A percentile compares a stretch with the other conserved stretches of the same genome.
These are phyloP conservation scores for Penicillium sp. DNA, from an alignment of 2,329 filamentous ascomycete species.

Conservation along the genomic window DNA sequence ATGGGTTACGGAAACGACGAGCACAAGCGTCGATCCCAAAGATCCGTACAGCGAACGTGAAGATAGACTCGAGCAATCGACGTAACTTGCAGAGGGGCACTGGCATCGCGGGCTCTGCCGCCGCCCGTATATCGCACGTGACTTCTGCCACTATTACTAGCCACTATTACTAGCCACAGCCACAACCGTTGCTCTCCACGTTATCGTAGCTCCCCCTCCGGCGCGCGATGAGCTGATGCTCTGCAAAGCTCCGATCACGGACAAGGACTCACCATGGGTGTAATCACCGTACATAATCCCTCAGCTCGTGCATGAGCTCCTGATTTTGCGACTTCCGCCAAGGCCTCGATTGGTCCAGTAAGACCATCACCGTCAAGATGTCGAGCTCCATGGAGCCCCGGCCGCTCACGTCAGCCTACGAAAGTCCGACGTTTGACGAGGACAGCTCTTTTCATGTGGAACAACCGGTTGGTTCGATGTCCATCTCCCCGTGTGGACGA, in stretches of 20 bases:
- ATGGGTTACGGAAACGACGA: background rate
- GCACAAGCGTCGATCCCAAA: background rate
- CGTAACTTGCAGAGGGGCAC: conserved; percentile 29
- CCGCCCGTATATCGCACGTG: conserved; percentile 18
- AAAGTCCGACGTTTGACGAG: conserved; percentile 81
- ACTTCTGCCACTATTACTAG: too few species aligned
- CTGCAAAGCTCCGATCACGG: background rate
- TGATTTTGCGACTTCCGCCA: conserved; percentile 2
- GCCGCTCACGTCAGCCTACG: conserved; percentile 57
- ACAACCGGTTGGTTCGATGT: conserved; percentile 75
- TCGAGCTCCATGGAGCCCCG: conserved; percentile 35
- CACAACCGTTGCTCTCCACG: conserved; percentile 19
- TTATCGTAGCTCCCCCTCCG: conserved; percentile 17
- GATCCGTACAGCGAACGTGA: background rate
- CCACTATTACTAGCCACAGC: conserved; percentile 9
- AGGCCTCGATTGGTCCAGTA: conserved; percentile 9
- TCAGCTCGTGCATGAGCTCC: background rate
- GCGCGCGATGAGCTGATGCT: conserved; percentile 7
- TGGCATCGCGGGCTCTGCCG: conserved; percentile 19
- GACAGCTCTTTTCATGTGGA: conserved; percentile 81
- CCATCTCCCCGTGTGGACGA: conserved; percentile 84
- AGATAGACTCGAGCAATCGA: conserved; percentile 8
- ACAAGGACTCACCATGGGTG: conserved; percentile 3
- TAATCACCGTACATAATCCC: background rate
- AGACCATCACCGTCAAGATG: conserved; percentile 24